Base-by-base conservation (phyloP, 2,329 filamentous ascomycete genomes). In the Fusarium floridanum region DNA sequence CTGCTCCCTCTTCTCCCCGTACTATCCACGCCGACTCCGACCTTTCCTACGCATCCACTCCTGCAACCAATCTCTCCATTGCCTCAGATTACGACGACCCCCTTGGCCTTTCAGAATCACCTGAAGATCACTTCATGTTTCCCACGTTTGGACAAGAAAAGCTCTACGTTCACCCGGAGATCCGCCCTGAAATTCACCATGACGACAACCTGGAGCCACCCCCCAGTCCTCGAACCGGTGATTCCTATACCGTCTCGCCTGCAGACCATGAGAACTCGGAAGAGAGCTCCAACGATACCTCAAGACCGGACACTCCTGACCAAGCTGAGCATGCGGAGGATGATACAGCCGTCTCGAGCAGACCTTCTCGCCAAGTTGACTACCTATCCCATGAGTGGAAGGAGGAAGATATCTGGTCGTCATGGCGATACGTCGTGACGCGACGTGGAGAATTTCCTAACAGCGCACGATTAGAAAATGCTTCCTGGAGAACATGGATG, bases 401-500 rank as follows among this genome's bases (percentile, higher is more conserved):
- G 73, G 95, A 98, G 83, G 95, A 98, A 82, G 96, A 99, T 83
- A 97, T 98, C 29, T 98, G 95, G 95, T 93, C 94, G 7, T 98
- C 96, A 2, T 98, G 97, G 97, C 92, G 95, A 80, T 97, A 97
- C 81, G 94, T 98, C 77, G 91, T 95, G 17, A 92, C 93, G 32
- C 93, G 94, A 78, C 89, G 93, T 77, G 91, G 91, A 69, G 90
- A 94, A 63, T 97, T 97, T 75, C 91, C 91, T 77, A 96, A 98
- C 82, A 90, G 93, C 39, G 92, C 92, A 37, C 89, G 97, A 60
- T 84, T 98, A 34, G 97, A 98, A 83, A 98, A 99, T 83, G 97
- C 97, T 4, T 98, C 95, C 0, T 99, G 97, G 97, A 90, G 97
- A 81, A 97, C 95, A 1, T 98, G 97, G 97, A 93, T 94, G 81